Evolutionary conservation across 2,329 filamentous ascomycete genomes (phyloP).

Genomic region (Didymella keratinophila): DNA sequence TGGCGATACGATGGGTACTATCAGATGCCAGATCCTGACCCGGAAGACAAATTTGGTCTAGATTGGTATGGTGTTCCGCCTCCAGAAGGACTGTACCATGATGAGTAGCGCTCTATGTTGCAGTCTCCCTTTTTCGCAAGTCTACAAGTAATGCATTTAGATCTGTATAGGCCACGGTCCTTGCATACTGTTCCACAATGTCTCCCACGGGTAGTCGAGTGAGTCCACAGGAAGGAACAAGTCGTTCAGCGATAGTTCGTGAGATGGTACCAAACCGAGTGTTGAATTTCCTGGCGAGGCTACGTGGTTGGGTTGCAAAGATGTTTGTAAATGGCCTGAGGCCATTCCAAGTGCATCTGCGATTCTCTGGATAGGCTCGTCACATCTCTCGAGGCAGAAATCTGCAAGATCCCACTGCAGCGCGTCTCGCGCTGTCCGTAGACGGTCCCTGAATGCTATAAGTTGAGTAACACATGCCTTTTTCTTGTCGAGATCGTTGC

Average conservation of each 20-base stretch:
- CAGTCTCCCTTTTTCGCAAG: not conserved
- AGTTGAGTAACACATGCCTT: slow-evolving; percentile 17
- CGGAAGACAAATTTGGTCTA: slow-evolving; percentile 9
- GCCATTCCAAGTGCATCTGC: slow-evolving; percentile 20
- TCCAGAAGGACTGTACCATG: slow-evolving; percentile 11
- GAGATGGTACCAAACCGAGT: not conserved
- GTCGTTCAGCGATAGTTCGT: not conserved
- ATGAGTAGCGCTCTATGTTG: not conserved
- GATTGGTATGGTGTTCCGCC: slow-evolving; percentile 13
- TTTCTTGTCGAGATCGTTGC: slow-evolving; percentile 18
- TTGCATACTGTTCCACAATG: slow-evolving; percentile 24
- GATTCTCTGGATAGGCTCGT: slow-evolving; percentile 32
- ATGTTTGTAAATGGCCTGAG: not conserved
- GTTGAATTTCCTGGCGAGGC: not conserved
- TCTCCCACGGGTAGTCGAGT: slow-evolving; percentile 30
- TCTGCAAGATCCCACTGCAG: slow-evolving; percentile 31
- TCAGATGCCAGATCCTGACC: slow-evolving; percentile 14
- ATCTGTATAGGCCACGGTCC: slow-evolving; percentile 27
- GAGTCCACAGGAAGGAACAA: slow-evolving; percentile 25
- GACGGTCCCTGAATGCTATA: slow-evolving; percentile 16
- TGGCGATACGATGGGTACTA: slow-evolving; percentile 14
- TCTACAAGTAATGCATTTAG: not conserved
- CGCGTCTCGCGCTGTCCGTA: slow-evolving; percentile 18
- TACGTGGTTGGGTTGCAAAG: not conserved
- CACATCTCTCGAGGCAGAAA: slow-evolving; percentile 30